Conservation (phyloP, 192 early-diverging fungal genomes). For the Gorgonomyces haynaldii region DNA sequence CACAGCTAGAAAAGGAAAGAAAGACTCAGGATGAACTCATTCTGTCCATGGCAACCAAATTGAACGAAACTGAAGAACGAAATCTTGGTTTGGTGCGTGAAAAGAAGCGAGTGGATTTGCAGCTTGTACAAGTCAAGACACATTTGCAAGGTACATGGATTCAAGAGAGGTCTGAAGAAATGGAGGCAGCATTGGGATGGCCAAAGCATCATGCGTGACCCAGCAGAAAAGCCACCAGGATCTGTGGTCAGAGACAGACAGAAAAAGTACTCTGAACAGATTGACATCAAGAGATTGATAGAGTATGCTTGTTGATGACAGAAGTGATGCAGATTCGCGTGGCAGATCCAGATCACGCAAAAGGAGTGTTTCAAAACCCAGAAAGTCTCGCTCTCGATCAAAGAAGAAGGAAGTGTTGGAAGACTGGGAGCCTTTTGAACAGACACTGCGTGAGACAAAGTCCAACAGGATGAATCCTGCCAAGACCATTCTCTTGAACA, state of each 20-base stretch:
- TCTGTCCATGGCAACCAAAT: not conserved
- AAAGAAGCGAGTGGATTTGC: not conserved
- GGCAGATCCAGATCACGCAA: not conserved
- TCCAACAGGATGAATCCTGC: not conserved
- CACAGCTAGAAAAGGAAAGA: not conserved
- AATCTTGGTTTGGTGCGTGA: not conserved
- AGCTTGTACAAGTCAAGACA: not conserved
- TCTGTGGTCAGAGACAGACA: not conserved
- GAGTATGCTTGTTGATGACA: not conserved
- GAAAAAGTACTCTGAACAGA: not conserved
- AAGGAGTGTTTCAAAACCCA: not conserved
- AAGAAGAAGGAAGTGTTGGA: not conserved
- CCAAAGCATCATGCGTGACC: not conserved
- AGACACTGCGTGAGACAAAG: not conserved
- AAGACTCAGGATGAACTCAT: not conserved
- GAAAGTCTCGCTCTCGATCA: not conserved
- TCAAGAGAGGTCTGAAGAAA: no score
- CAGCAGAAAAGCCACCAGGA: not conserved
- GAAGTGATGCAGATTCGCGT: not conserved
- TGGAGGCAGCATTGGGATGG: slow-evolving; percentile 2
- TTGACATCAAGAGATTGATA: not conserved
- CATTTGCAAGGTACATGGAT: not conserved
- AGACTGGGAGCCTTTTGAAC: not conserved
- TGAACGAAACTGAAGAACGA: not conserved
- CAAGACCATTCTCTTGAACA: not conserved